Conservation (phyloP, 164 flowering plant species). For the Vitis vinifera region ASM3070453v1 NC_081817.1:21232001-21232500, state of each 20-base stretch:
- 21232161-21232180: conserved; percentile 3
- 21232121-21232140: background rate
- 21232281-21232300: conserved; percentile 10
- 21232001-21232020: background rate
- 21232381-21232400: conserved; percentile 15
- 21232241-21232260: conserved; percentile 1
- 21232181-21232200: background rate
- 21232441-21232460: conserved; percentile 13
- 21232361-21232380: conserved; percentile 24
- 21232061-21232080: conserved; percentile 1
- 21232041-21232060: background rate
- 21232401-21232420: conserved; percentile 11
- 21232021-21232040: conserved; percentile 4
- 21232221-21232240: background rate
- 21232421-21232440: conserved; percentile 8
- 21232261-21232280: conserved; percentile 9
- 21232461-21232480: conserved; percentile 18
- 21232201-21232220: background rate
- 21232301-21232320: conserved; percentile 7
- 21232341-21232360: conserved; percentile 18
- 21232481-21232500: conserved; percentile 7
- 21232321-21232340: conserved; percentile 10
- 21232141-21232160: background rate
- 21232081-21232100: background rate
- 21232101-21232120: background rate